A percentile compares a stretch with the other conserved stretches of the same genome.
Evolutionary conservation across 73 alveolate species (phyloP).

Genomic region (Tetrahymena borealis): DNA sequence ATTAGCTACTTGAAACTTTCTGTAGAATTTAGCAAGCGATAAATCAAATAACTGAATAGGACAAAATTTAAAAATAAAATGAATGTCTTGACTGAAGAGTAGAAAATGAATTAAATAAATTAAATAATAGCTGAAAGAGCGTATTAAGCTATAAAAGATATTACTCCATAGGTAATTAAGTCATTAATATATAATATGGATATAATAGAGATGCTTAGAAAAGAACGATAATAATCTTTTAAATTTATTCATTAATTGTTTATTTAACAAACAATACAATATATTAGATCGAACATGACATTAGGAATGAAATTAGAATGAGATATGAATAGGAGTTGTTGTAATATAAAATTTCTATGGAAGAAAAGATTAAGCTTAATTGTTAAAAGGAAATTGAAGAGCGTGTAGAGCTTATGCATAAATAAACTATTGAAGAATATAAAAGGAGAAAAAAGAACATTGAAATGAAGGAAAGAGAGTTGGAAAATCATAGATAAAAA

Average conservation of each 20-base stretch:
- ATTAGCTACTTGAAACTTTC: too few species aligned
- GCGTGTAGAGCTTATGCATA: background rate
- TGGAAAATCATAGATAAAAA: background rate
- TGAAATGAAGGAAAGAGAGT: background rate
- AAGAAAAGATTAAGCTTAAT: background rate
- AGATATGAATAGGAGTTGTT: background rate
- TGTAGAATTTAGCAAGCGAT: too few species aligned
- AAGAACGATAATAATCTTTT: background rate
- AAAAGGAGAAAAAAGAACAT: background rate
- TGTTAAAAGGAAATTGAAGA: background rate
- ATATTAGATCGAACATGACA: background rate
- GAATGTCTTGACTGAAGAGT: background rate
- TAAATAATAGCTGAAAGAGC: background rate
- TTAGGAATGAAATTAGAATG: background rate
- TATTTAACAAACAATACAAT: too few species aligned
- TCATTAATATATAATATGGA: background rate
- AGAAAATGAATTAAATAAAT: background rate
- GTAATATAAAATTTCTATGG: background rate
- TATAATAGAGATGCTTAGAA: background rate
- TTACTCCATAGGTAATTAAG: background rate
- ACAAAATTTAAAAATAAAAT: background rate
- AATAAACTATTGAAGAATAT: background rate
- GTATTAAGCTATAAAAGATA: background rate
- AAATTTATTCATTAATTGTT: too few species aligned
- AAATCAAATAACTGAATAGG: too few species aligned